A percentile compares a stretch with the other conserved stretches of the same genome.
These are phyloP conservation scores for Kentomonas sorsogonicus DNA, from an alignment of 208 protist genomes.

Conservation along the genomic window DNA sequence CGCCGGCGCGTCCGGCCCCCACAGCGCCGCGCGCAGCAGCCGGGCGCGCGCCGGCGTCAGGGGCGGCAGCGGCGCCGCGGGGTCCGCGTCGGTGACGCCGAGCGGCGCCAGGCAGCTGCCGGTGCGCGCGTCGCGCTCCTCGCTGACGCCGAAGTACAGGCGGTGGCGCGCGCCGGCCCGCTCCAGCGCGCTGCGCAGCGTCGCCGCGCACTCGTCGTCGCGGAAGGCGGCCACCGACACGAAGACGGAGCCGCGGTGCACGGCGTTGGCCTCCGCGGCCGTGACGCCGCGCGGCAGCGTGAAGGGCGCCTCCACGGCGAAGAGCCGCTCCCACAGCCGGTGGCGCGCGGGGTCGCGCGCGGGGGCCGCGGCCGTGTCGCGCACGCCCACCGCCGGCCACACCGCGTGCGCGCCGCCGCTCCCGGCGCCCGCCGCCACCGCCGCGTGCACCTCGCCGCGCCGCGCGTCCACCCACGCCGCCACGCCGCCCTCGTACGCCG, in stretches of 20 bases:
- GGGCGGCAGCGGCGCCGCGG: no score
- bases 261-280: slow-evolving; percentile 16
- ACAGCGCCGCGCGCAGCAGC: no score
- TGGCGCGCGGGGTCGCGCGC: no score
- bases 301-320: slow-evolving; percentile 14
- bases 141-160: slow-evolving; percentile 83
- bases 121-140: slow-evolving; percentile 43
- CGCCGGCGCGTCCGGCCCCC: not conserved
- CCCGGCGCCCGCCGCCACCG: slow-evolving; percentile 17
- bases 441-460: no score
- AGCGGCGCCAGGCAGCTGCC: slow-evolving; percentile 34
- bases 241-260: slow-evolving; percentile 74
- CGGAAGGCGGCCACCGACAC: slow-evolving; percentile 84
- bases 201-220: slow-evolving; percentile 83
- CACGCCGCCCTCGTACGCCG: no score
- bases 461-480: no score
- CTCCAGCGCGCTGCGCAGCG: slow-evolving; percentile 58
- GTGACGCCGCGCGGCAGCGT: slow-evolving; percentile 26
- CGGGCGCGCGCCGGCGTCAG: not conserved
- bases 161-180: slow-evolving; percentile 37
- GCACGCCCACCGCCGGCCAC: slow-evolving; percentile 13
- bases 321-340: slow-evolving; percentile 20
- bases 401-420: no score
- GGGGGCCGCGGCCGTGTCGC: slow-evolving; percentile 18
- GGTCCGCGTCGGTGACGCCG: no score